Base-by-base conservation (phyloP, 1,139 yeast genomes). In the Saccharomyces hybrid region DNA sequence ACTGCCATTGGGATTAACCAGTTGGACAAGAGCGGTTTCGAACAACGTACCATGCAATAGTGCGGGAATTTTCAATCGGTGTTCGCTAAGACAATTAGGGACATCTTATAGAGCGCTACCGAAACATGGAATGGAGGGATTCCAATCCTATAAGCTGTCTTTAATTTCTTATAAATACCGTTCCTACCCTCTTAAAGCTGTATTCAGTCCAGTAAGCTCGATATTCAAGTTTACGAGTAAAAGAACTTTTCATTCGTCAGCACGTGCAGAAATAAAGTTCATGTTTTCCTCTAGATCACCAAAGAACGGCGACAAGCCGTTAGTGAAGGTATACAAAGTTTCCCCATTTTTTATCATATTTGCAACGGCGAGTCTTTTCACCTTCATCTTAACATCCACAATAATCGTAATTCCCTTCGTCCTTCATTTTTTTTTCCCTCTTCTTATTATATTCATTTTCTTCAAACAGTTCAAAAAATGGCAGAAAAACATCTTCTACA, bases 391-490 rank as follows among this genome's bases (percentile, higher is more conserved):
- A 27, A 28, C 47, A 5, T 38, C 44, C 7, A 38, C 44, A n/a
- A 9, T 38, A 11, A 9, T 38, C 13, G 44, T 38, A 9, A 16
- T 50, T 23, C 52, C 52, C 16, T 34, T 50, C 5, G 8, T 50
- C 20, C 31, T 50, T 20, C 46, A 47, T 11, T 13, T 50, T 44
- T 47, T 47, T 8, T 50, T 50, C 32, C 52, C 52, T 7, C 42
- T 50, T 41, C 42, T 50, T 11, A 42, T 50, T 13, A 48, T 47
- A 14, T 30, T 50, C 42, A 23, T 50, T 23, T 47, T 14, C 7
- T 50, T 50, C 9, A 42, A 42, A 28, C 52, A 50, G 16, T 50
- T 50, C 26, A 50, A 48, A 30, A 42, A 34, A n/a, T 50, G 52
- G 52, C 46, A 50, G 31, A 50, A 38, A n/a, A 42, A 50, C 11